phyloP scores from a whole-genome alignment of 192 early-diverging fungal species.

The Backusella psychrophila region DNA sequence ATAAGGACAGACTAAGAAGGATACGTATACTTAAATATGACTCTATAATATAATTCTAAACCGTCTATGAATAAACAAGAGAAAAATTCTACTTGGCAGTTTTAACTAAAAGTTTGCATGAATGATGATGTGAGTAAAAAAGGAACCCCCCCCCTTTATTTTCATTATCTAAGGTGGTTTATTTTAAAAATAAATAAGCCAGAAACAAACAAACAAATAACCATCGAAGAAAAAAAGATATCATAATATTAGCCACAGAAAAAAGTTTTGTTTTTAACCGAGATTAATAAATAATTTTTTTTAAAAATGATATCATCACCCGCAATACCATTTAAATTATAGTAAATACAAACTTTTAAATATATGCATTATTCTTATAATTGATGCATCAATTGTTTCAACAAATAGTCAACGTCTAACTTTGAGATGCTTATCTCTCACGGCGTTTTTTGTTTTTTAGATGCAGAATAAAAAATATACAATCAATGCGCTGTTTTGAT shows the following conservation, averaged over 20 bases:
- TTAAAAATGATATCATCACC: not conserved
- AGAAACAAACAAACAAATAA: not conserved
- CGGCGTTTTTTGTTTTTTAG: not conserved
- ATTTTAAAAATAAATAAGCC: not conserved
- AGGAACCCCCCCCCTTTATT: not conserved
- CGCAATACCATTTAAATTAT: not conserved
- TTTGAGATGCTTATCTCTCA: not conserved
- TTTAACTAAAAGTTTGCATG: not conserved
- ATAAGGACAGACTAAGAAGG: not conserved
- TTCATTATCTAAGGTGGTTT: not conserved
- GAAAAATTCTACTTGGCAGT: not conserved
- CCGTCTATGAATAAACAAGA: not conserved
- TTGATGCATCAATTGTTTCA: not conserved
- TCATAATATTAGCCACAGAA: not conserved
- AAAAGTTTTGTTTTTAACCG: not conserved
- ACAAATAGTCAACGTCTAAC: not conserved
- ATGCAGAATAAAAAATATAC: not conserved
- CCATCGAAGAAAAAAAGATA: not conserved
- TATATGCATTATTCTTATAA: not conserved
- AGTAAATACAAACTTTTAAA: not conserved
- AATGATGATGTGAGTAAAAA: not conserved
- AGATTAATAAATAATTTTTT: not conserved
- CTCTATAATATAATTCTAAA: not conserved
- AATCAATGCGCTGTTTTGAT: not conserved
- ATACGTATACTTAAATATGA: not conserved